These are phyloP conservation scores for Rubus idaeus DNA, from an alignment of 306 rosid genomes.

Conservation along the genomic window DNA sequence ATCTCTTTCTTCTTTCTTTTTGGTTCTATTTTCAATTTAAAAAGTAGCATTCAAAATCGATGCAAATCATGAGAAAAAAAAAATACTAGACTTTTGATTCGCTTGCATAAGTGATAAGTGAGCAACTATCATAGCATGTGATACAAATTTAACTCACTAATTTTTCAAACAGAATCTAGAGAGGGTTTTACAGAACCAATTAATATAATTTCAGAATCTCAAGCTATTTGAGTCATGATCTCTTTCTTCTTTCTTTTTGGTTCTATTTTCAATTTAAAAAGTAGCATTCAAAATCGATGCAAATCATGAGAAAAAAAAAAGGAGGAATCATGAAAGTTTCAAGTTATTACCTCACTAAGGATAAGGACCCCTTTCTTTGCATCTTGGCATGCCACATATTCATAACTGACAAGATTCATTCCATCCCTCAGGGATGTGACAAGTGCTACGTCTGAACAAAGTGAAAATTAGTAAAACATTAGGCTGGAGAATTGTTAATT, in stretches of 20 bases:
- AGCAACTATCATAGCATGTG: not conserved
- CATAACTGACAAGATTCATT: constrained; percentile 92
- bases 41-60: not conserved
- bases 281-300: not conserved
- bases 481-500: constrained; percentile 13
- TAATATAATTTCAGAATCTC: not conserved
- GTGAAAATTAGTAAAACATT: not conserved
- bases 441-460: constrained; percentile 67
- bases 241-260: not conserved
- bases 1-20: not conserved
- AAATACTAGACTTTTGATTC: not conserved
- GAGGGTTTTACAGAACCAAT: not conserved
- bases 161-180: not conserved
- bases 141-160: not conserved
- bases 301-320: not conserved
- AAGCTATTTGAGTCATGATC: not conserved
- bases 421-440: constrained; percentile 90
- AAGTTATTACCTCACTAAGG: constrained; percentile 74
- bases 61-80: not conserved
- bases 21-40: not conserved
- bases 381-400: constrained; percentile 89
- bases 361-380: constrained; percentile 82
- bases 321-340: constrained; percentile 18
- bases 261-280: not conserved
- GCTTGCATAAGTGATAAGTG: not conserved